A percentile compares a stretch with the other conserved stretches of the same genome.
Conservation (phyloP, 768 basidiomycete genomes). For the Naganishia onofrii region DNA sequence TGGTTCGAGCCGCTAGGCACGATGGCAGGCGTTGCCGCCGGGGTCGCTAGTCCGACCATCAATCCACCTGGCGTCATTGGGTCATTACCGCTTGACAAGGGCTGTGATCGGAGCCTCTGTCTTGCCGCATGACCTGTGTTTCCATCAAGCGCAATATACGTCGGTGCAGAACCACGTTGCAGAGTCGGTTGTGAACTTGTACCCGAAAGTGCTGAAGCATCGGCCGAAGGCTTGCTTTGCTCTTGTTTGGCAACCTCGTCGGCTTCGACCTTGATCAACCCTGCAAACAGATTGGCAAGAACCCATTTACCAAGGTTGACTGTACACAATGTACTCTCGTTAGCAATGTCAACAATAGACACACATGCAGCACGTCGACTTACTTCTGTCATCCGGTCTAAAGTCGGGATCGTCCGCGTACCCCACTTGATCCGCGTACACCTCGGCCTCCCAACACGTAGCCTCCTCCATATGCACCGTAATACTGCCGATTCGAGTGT, state of each 20-base stretch:
- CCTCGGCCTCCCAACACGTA: conserved; percentile 85
- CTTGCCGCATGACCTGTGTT: conserved; percentile 33
- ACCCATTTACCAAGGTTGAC: conserved; percentile 94
- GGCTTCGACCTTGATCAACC: conserved; percentile 52
- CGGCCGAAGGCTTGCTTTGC: conserved; percentile 27
- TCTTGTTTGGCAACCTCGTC: conserved; percentile 34
- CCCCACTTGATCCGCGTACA: conserved; percentile 89
- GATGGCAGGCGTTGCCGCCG: conserved; percentile 66
- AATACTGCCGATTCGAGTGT: conserved; percentile 84
- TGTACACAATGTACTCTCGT: conserved; percentile 47
- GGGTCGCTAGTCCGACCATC: conserved; percentile 61
- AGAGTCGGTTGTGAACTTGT: conserved; percentile 31
- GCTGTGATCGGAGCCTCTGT: conserved; percentile 44
- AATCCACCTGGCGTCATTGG: conserved; percentile 48
- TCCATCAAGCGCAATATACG: conserved; percentile 46
- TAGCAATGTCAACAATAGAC: conserved; percentile 24
- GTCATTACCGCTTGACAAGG: conserved; percentile 35
- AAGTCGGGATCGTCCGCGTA: conserved; percentile 62
- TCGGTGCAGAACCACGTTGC: conserved; percentile 42
- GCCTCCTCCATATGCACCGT: conserved; percentile 79
- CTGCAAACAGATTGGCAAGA: conserved; percentile 75
- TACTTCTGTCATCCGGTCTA: conserved; percentile 76
- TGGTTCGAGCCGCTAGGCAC: conserved; percentile 52
- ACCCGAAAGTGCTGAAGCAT: conserved; percentile 28
- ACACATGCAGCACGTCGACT: conserved; percentile 47